Evolutionary conservation across 2,329 filamentous ascomycete species (phyloP).

Genomic region (Fusarium sp.): DNA sequence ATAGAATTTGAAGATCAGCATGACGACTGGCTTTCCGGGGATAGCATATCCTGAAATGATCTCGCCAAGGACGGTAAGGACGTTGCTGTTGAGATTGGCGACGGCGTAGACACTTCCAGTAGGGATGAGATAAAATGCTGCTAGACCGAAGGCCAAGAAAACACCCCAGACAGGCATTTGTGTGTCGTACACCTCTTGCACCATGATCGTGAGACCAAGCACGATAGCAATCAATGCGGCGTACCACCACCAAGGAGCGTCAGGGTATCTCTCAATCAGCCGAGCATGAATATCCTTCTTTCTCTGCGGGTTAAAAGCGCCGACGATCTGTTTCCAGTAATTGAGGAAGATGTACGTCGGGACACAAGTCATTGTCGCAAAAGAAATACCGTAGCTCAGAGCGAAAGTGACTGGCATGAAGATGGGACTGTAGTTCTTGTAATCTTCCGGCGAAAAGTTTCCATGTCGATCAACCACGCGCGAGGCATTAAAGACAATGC

Average conservation of each 20-base stretch:
- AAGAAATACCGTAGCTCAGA: not conserved
- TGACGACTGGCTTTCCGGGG: not conserved
- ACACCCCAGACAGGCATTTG: constrained; percentile 3
- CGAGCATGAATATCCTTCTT: constrained; percentile 1
- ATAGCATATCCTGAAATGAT: not conserved
- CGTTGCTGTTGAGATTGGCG: not conserved
- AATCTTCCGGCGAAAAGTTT: not conserved
- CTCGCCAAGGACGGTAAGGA: not conserved
- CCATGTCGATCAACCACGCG: not conserved
- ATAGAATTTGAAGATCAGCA: constrained; percentile 5
- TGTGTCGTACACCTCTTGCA: not conserved
- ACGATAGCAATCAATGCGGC: not conserved
- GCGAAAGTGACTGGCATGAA: not conserved
- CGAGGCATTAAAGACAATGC: not conserved
- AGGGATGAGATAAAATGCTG: not conserved
- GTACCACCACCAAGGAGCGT: constrained; percentile 2
- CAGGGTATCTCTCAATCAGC: not conserved
- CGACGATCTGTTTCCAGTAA: not conserved
- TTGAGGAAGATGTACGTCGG: not conserved
- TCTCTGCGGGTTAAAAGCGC: not conserved
- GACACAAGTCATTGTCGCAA: not conserved
- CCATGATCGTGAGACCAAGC: not conserved
- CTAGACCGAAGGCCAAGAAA: not conserved
- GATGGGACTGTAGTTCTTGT: not conserved
- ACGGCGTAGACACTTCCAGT: not conserved